Evolutionary conservation across 108 stramenopile species (phyloP).

Genomic region (Poteriospumella lacustris): DNA sequence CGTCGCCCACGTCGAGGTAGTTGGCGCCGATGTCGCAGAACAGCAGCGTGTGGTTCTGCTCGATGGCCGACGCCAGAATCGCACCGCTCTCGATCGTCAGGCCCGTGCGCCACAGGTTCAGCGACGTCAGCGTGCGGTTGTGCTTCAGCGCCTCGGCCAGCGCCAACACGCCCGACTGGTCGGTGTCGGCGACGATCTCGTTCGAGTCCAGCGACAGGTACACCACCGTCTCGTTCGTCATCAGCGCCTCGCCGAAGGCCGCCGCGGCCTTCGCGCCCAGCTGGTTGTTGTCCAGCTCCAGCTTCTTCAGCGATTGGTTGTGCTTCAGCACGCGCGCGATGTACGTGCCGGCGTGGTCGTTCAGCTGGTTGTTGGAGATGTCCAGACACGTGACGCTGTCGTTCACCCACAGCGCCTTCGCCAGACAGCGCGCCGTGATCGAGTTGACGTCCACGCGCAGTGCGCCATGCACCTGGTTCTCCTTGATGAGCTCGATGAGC

Average conservation of each 20-base stretch:
- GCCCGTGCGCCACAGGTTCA: slow-evolving; percentile 27
- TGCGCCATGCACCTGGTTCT: not conserved
- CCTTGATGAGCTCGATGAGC: slow-evolving; percentile 37
- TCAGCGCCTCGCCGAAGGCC: slow-evolving; percentile 19
- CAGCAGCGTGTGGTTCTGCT: not conserved
- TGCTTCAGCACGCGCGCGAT: slow-evolving; percentile 43
- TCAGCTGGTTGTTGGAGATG: slow-evolving; percentile 36
- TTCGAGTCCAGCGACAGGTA: slow-evolving; percentile 33
- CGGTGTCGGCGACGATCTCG: not conserved
- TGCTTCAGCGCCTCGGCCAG: not conserved
- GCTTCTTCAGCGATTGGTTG: slow-evolving; percentile 36
- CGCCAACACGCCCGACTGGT: not conserved
- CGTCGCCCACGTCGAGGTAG: not conserved
- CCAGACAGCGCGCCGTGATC: slow-evolving; percentile 38
- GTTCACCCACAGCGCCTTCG: slow-evolving; percentile 49
- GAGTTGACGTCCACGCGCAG: slow-evolving; percentile 43
- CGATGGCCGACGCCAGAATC: not conserved
- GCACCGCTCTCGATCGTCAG: not conserved
- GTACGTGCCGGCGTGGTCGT: slow-evolving; percentile 44
- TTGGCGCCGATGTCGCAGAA: slow-evolving; percentile 24
- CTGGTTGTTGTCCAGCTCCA: slow-evolving; percentile 39
- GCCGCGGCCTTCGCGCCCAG: not conserved
- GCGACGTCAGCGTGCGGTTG: slow-evolving; percentile 9
- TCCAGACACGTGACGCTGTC: slow-evolving; percentile 44
- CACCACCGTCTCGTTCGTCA: not conserved